Evolutionary conservation across 2,329 filamentous ascomycete genomes (phyloP).

Genomic region (Xylaria sp.): DNA sequence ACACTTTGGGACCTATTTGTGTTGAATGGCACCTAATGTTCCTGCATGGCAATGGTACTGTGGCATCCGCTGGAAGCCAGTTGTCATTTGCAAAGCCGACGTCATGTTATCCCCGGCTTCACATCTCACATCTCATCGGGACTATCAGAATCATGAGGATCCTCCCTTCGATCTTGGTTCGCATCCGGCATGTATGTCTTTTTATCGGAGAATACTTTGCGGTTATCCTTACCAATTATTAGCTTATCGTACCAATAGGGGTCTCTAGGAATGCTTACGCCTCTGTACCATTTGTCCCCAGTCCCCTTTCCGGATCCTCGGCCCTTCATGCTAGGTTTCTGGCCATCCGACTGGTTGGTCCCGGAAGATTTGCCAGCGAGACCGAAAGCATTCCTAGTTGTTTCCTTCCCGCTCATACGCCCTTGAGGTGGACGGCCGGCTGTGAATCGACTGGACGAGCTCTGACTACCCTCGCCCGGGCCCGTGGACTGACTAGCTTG

Average conservation of each 20-base stretch:
- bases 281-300: conserved; percentile 28
- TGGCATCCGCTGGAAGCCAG: background rate
- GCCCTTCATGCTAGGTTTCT: conserved; percentile 2
- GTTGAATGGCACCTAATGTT: background rate
- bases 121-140: conserved; percentile 33
- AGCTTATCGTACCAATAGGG: conserved; percentile 32
- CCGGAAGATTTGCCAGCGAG: background rate
- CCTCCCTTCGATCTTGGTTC: conserved; percentile 21
- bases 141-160: conserved; percentile 35
- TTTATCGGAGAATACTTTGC: conserved; percentile 26
- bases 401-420: background rate
- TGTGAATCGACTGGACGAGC: background rate
- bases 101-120: background rate
- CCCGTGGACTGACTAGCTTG: background rate
- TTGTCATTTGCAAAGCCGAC: background rate
- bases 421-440: background rate
- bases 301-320: conserved; percentile 10
- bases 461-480: conserved; percentile 1
- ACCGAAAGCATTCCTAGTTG: background rate
- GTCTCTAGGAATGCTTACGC: conserved; percentile 31
- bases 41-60: background rate
- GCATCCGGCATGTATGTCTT: background rate
- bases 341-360: background rate
- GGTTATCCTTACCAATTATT: conserved; percentile 31
- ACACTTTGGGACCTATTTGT: background rate